Base-by-base conservation (phyloP, 495 filamentous ascomycete genomes). In the Penicillium ucsense region DNA sequence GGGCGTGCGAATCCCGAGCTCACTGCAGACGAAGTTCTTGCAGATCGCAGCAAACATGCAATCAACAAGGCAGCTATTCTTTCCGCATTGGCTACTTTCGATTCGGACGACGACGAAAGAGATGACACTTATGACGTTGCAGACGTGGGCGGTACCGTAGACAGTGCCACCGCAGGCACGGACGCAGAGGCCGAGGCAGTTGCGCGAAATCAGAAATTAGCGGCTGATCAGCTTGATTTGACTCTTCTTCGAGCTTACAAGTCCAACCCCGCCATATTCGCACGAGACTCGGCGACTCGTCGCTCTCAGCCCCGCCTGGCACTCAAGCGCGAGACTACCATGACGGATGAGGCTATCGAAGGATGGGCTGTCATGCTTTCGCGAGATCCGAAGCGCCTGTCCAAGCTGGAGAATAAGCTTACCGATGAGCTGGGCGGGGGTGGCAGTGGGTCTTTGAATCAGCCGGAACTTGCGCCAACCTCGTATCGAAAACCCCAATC, bases 71-170 rank as follows among this genome's bases (percentile, higher is more conserved):
- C 88, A 4, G 84, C 89, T 32, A 96, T 98, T 59, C 76, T 95
- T 8, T 84, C 92, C 20, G 92, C 92, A 0, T 81, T 98, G 8
- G 86, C 88, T 8, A 79, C 86, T 4, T 95, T 97, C 57, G 91
- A 97, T 68, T 83, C 82, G 0, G 92, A 95, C 54, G 91, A 96
- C 59, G 92, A 98, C 66, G 92, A 98, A 68, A 83, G 89, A 33
- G 92, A 98, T 66, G 92, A 98, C 59, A 97, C 92, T 2, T 98
- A 98, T 65, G 92, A 98, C 55, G 76, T 81, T 6, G 85, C 78
- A 36, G 92, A 97, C 54, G 89, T 96, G 5, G 92, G 92, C 46
- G 88, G 90, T 8, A 86, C 86, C 3, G 80, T 95, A 7, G 86
- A 94, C 47, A 63, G 74, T 33, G 64, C 68, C 2, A 62, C 70